Percentiles rank a stretch among this genome's conserved stretches.
Evolutionary conservation across 2,329 filamentous ascomycete genomes (phyloP).

Genomic region (Calonectria montana): DNA sequence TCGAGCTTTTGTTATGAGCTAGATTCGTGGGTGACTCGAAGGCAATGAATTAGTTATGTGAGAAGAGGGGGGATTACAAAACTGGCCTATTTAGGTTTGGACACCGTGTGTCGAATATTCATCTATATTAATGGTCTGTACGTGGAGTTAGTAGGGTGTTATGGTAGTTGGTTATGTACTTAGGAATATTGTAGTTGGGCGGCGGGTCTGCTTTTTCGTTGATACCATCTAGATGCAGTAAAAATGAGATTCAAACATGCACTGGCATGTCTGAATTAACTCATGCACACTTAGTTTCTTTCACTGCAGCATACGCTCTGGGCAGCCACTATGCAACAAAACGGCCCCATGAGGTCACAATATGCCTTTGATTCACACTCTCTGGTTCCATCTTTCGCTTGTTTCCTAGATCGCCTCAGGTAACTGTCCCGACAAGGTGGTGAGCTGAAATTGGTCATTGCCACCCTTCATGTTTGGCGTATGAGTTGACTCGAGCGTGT

Average conservation of each 20-base stretch:
- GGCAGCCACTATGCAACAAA: no score
- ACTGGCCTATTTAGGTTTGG: no score
- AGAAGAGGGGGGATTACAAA: no score
- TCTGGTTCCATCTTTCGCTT: no score
- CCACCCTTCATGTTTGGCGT: not conserved
- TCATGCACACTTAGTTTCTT: no score
- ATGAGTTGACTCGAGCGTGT: not conserved
- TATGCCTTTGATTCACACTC: not conserved
- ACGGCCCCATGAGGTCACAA: not conserved
- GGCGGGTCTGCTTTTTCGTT: not conserved
- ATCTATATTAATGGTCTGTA: not conserved
- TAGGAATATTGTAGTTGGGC: not conserved
- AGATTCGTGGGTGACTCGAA: not conserved
- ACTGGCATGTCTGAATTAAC: not conserved
- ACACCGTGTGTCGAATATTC: not conserved
- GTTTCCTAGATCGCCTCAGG: not conserved
- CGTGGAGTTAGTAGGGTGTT: not conserved
- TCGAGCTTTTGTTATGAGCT: not conserved
- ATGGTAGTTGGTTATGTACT: not conserved
- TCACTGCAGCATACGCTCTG: no score
- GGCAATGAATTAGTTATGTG: not conserved
- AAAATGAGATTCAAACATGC: not conserved
- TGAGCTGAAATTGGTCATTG: not conserved
- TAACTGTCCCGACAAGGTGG: not conserved
- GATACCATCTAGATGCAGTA: not conserved